Conservation (phyloP, 179 eudicot genomes). For the Spinacia oleracea region DNA sequence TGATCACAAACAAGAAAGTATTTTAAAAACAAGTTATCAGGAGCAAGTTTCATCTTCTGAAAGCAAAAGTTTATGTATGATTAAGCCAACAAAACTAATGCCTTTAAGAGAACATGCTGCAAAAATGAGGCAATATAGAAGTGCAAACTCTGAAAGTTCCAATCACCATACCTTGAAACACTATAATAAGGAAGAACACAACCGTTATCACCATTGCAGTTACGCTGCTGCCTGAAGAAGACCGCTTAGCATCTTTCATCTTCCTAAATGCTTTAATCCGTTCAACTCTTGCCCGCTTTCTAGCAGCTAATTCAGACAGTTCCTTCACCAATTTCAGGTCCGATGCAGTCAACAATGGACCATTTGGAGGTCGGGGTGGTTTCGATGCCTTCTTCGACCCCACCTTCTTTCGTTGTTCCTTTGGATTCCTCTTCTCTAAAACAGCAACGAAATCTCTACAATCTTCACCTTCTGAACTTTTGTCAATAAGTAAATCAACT, state of each 20-base stretch:
- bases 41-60: not conserved
- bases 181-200: constrained; percentile 41
- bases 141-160: constrained; percentile 1
- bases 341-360: constrained; percentile 41
- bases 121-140: not conserved
- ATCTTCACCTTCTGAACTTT: constrained; percentile 31
- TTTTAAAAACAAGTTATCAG: not conserved
- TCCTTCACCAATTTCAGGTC: constrained; percentile 46
- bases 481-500: constrained; percentile 25
- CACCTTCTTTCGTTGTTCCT: constrained; percentile 28
- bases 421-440: constrained; percentile 31
- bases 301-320: constrained; percentile 50
- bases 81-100: constrained; percentile 1
- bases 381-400: constrained; percentile 38
- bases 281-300: constrained; percentile 47
- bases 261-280: constrained; percentile 43
- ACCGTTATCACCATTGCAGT: constrained; percentile 40
- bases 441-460: constrained; percentile 24
- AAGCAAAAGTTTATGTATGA: not conserved
- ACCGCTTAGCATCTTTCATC: constrained; percentile 43
- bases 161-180: constrained; percentile 42
- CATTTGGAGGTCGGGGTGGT: constrained; percentile 58
- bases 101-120: not conserved
- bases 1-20: not conserved
- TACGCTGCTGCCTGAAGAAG: constrained; percentile 35